A percentile compares a stretch with the other conserved stretches of the same genome.
Evolutionary conservation across 73 alveolate genomes (phyloP).

Genomic region (Symbiodinium pilosum): DNA sequence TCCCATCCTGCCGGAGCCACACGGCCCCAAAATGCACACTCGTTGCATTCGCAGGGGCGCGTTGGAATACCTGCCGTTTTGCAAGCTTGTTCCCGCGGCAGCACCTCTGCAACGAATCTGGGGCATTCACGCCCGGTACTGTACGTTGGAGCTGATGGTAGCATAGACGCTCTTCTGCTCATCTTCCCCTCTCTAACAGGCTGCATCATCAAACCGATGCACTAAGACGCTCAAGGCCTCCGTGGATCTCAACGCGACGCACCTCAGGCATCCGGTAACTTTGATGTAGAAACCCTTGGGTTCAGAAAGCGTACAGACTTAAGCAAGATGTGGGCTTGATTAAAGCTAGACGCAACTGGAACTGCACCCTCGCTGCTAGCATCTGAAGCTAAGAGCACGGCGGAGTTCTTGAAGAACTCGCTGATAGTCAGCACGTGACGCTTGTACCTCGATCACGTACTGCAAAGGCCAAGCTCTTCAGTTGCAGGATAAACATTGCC

Average conservation of each 20-base stretch:
- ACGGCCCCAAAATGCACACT: constrained; percentile 73
- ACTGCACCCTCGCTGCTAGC: background rate
- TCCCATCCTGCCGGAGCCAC: constrained; percentile 75
- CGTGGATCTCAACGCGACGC: constrained; percentile 64
- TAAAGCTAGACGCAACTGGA: background rate
- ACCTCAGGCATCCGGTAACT: too few species aligned
- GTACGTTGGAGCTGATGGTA: constrained; percentile 65
- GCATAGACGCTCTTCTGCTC: constrained; percentile 59
- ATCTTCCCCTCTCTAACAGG: constrained; percentile 6
- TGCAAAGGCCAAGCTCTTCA: too few species aligned
- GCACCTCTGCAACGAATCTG: background rate
- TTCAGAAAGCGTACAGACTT: too few species aligned
- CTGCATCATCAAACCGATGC: background rate
- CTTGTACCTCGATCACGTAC: constrained; percentile 53
- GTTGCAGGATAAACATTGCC: too few species aligned
- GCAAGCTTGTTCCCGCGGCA: background rate
- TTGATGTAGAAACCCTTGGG: too few species aligned
- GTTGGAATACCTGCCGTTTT: constrained; percentile 28
- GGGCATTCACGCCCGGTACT: constrained; percentile 38
- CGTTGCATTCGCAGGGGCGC: constrained; percentile 87
- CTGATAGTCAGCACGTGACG: constrained; percentile 80
- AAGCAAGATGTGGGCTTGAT: background rate
- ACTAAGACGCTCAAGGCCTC: constrained; percentile 31
- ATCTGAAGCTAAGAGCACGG: background rate
- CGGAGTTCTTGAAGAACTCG: constrained; percentile 85